Conservation (phyloP, 2,329 filamentous ascomycete species). For the Fusarium veterinarium region DNA sequence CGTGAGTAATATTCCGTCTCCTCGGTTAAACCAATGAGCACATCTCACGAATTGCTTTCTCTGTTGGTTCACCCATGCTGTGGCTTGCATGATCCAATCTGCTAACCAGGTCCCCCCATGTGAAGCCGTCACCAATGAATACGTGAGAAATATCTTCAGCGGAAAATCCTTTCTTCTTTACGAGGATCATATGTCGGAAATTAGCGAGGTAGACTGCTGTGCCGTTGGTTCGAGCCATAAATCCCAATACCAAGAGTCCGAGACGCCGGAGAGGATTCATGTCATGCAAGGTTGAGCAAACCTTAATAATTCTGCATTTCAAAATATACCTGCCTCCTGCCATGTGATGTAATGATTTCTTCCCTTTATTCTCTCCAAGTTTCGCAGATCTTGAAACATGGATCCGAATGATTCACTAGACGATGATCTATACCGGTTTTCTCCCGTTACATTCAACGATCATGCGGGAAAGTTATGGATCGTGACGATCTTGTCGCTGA, state of each 20-base stretch:
- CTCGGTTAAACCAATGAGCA: not conserved
- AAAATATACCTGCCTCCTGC: not conserved
- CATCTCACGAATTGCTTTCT: not conserved
- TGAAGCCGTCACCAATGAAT: not conserved
- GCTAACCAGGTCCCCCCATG: not conserved
- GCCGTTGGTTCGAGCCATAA: not conserved
- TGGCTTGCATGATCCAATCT: not conserved
- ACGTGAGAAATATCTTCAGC: not conserved
- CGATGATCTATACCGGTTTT: constrained; percentile 14
- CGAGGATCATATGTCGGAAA: not conserved
- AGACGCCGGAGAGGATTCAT: not conserved
- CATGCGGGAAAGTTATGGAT: constrained; percentile 41
- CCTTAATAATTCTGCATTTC: not conserved
- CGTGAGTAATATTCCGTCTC: not conserved
- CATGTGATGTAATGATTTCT: not conserved
- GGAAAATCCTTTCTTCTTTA: not conserved
- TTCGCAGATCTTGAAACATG: constrained; percentile 13
- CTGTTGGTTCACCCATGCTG: not conserved
- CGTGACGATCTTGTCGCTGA: constrained; percentile 35
- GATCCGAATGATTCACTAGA: not conserved
- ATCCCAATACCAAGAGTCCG: not conserved
- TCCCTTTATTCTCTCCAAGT: not conserved
- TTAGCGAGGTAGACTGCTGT: not conserved
- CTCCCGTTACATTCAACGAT: constrained; percentile 28
- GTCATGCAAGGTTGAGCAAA: not conserved